These are phyloP conservation scores for Xylona heveae DNA, from an alignment of 495 filamentous ascomycete species.

Conservation along the genomic window DNA sequence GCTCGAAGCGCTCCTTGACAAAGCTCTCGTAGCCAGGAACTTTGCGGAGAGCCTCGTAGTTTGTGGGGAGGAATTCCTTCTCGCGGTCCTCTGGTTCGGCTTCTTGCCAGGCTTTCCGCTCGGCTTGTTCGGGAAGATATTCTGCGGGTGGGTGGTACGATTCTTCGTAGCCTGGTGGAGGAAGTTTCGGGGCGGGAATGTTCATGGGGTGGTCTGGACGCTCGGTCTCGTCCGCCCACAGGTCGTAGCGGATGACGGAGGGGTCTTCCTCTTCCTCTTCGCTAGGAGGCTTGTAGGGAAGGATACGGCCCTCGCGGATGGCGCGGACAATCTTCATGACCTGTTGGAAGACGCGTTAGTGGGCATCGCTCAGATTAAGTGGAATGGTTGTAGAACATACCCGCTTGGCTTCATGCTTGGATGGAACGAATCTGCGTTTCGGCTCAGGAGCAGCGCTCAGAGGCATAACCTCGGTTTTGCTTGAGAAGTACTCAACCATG, in stretches of 20 bases:
- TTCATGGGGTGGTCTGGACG: conserved; percentile 81
- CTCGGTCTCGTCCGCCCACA: conserved; percentile 82
- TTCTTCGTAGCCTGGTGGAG: conserved; percentile 83
- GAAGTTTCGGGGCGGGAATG: conserved; percentile 85
- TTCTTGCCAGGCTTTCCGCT: conserved; percentile 76
- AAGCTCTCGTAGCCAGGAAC: conserved; percentile 85
- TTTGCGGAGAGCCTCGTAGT: conserved; percentile 63
- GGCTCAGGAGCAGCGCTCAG: conserved; percentile 86
- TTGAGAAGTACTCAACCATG: conserved; percentile 80
- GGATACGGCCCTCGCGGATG: conserved; percentile 80
- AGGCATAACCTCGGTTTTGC: conserved; percentile 80
- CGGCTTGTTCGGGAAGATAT: conserved; percentile 69
- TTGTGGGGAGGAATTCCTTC: conserved; percentile 66
- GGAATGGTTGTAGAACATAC: conserved; percentile 7
- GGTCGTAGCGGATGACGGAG: conserved; percentile 51
- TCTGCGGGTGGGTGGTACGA: conserved; percentile 94
- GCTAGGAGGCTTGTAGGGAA: conserved; percentile 68
- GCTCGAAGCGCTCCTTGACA: conserved; percentile 87
- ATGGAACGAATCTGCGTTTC: conserved; percentile 86
- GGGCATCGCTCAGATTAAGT: not conserved
- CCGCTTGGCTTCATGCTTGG: conserved; percentile 93
- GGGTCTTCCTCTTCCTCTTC: conserved; percentile 51
- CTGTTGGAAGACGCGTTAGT: conserved; percentile 1
- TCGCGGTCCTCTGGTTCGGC: conserved; percentile 78
- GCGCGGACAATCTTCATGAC: conserved; percentile 96